Percentiles rank a stretch among this genome's conserved stretches.
These are phyloP conservation scores for Fraxinus albicans DNA, from an alignment of 305 asterid genomes.

Conservation along the genomic window DNA sequence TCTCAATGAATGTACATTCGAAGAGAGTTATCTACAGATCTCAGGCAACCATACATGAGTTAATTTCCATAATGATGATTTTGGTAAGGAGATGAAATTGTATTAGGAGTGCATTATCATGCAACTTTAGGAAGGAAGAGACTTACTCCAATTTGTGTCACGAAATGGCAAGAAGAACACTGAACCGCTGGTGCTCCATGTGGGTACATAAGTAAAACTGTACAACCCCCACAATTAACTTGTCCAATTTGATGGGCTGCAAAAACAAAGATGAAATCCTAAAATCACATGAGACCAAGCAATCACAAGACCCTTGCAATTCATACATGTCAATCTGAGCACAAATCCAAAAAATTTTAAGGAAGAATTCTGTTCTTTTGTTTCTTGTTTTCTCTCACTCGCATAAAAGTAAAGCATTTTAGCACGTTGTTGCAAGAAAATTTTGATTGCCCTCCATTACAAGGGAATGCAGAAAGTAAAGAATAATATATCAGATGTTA, in stretches of 20 bases:
- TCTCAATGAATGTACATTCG: background rate
- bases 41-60: background rate
- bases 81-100: background rate
- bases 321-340: background rate
- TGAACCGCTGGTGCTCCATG: conserved; percentile 77
- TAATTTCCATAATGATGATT: background rate
- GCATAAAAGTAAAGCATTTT: background rate
- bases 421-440: background rate
- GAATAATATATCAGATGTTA: background rate
- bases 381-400: background rate
- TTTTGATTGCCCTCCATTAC: background rate
- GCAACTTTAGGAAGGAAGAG: conserved; percentile 18
- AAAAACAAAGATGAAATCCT: conserved; percentile 13
- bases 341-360: background rate
- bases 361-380: background rate
- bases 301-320: background rate
- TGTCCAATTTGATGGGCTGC: conserved; percentile 91
- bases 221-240: conserved; percentile 80
- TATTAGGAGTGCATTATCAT: background rate
- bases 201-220: conserved; percentile 78
- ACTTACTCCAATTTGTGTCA: conserved; percentile 80
- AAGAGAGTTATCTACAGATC: background rate
- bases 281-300: background rate
- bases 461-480: background rate
- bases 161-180: conserved; percentile 70